Conservation (phyloP, 306 rosid species). For the Casuarina equisetifolia region DNA sequence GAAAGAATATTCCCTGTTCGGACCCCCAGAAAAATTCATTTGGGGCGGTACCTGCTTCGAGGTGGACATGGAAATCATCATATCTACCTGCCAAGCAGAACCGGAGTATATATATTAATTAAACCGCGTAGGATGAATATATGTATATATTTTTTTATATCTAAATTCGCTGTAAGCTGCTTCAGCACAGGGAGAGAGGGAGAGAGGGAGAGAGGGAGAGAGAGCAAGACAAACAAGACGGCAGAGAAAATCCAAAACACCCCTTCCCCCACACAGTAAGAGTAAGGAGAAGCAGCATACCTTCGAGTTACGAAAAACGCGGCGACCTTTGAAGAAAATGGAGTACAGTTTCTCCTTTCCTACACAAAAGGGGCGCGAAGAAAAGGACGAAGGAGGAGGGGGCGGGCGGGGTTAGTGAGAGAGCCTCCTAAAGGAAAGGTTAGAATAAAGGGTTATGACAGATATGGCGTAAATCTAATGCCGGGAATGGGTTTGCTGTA, state of each 20-base stretch:
- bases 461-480: neutral
- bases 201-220: too few relatives aligned
- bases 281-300: neutral
- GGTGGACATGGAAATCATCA: constrained; percentile 8
- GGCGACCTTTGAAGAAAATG: constrained; percentile 1
- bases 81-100: neutral
- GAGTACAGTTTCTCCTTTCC: neutral
- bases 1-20: constrained; percentile 19
- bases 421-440: neutral
- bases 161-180: too few relatives aligned
- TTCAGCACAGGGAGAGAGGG: too few relatives aligned
- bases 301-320: neutral
- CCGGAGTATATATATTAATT: neutral
- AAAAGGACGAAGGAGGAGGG: neutral
- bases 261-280: too few relatives aligned
- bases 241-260: neutral
- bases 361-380: neutral
- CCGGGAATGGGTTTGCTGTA: neutral
- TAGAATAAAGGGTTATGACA: neutral
- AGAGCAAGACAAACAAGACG: neutral
- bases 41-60: constrained; percentile 39
- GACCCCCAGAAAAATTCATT: constrained; percentile 25
- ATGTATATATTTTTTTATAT: too few relatives aligned
- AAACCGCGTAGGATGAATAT: neutral
- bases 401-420: neutral